Base-by-base conservation (phyloP, 495 filamentous ascomycete genomes). In the Glarea lozoyensis region DNA sequence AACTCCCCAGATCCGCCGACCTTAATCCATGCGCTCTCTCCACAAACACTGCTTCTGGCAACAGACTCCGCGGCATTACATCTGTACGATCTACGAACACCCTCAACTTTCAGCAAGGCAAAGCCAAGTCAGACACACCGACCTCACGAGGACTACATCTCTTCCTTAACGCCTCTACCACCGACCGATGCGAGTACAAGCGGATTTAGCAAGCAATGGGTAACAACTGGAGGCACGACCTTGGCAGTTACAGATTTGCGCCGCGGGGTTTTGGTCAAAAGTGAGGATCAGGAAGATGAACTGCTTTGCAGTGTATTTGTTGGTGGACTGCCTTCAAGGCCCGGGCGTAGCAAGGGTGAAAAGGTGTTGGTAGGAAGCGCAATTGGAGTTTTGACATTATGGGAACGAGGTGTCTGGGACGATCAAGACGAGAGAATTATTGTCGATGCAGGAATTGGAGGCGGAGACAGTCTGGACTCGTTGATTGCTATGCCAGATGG, bases 271-370 rank as follows among this genome's bases (percentile, higher is more conserved):
- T 61, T 96, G 10, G 79, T 88, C 15, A 78, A 78, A 39, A 93
- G 86, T 49, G 92, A 94, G 56, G 85, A 95, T 54, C 88, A 96
- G 54, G 92, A 88, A 48, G 92, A 95, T 44, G 92, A 97, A 60
- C 60, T 96, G 43, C 72, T 95, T 11, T 84, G 81, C 58, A 84
- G 83, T 1, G 66, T 75, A 5, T 83, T 84, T 58, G 80, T 95
- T 17, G 75, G 79, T 1, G 69, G 89, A 23, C 62, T 78, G 49
- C 67, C 71, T 1, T 62, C 69, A 10, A 73, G 67, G 55, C 65
- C 76, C 2, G 73, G 76, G 27, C 68, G 75, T 15, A 78, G 81
- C 40, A 78, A 79, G 18, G 84, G 83, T 2, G 73, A 83, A 51
- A 86, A 94, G 53, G 67, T 94, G 1, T 60, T 88, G 1, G 79